These are phyloP conservation scores for Emergomyces orientalis DNA, from an alignment of 2,329 filamentous ascomycete species.

Conservation along the genomic window DNA sequence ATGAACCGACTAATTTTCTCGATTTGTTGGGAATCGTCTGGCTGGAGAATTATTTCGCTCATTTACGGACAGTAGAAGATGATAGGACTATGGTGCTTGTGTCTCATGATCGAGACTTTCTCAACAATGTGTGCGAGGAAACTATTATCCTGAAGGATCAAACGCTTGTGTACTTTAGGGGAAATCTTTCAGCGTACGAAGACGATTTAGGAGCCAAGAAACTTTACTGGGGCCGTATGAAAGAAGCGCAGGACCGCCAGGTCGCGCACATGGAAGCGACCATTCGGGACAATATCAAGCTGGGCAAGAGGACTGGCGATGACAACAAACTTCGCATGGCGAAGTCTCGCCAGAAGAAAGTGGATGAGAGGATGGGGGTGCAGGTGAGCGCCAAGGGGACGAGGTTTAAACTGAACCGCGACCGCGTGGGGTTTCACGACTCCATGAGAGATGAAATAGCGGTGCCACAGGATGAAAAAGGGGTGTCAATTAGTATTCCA, in stretches of 20 bases:
- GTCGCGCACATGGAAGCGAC: slow-evolving; percentile 71
- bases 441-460: slow-evolving; percentile 59
- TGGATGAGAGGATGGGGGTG: slow-evolving; percentile 71
- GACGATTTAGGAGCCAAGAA: slow-evolving; percentile 55
- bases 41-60: slow-evolving; percentile 63
- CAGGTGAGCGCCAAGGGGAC: slow-evolving; percentile 62
- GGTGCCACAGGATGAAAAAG: slow-evolving; percentile 52
- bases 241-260: slow-evolving; percentile 72
- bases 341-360: slow-evolving; percentile 72
- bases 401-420: slow-evolving; percentile 72
- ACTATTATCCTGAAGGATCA: slow-evolving; percentile 67
- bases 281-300: slow-evolving; percentile 63
- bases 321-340: slow-evolving; percentile 81
- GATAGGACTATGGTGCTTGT: slow-evolving; percentile 62
- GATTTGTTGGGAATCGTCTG: slow-evolving; percentile 77
- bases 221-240: slow-evolving; percentile 61
- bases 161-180: slow-evolving; percentile 62
- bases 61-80: slow-evolving; percentile 43
- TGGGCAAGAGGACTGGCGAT: slow-evolving; percentile 67
- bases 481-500: slow-evolving; percentile 50
- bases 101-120: slow-evolving; percentile 76
- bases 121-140: slow-evolving; percentile 64
- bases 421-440: slow-evolving; percentile 54
- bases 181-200: slow-evolving; percentile 65
- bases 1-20: slow-evolving; percentile 81